phyloP scores from a whole-genome alignment of 345 rosid species.

The Theobroma cacao region DNA sequence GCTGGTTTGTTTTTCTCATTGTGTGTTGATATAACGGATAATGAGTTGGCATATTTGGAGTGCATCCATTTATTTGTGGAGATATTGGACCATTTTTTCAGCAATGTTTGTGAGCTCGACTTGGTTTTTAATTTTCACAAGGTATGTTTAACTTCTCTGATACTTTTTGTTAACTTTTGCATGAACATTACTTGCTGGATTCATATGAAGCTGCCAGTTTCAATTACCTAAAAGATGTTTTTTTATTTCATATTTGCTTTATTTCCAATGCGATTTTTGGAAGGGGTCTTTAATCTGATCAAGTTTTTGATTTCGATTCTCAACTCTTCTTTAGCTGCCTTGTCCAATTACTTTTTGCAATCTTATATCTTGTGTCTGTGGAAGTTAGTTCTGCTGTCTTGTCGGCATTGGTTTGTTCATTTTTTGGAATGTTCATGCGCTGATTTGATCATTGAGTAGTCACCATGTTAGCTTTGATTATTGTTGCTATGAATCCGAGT shows the following conservation, averaged over 20 bases:
- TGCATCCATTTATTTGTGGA: slow-evolving; percentile 95
- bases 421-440: neutral
- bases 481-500: neutral
- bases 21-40: slow-evolving; percentile 96
- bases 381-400: neutral
- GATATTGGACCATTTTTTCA: slow-evolving; percentile 97
- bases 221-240: no score
- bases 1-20: slow-evolving; percentile 92
- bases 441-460: neutral
- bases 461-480: neutral
- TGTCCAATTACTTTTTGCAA: neutral
- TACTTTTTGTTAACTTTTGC: neutral
- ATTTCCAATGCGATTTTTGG: neutral
- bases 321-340: neutral
- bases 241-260: neutral
- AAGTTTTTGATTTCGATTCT: neutral
- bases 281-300: neutral
- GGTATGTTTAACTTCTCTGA: slow-evolving; percentile 43
- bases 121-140: slow-evolving; percentile 95
- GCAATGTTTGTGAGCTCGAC: slow-evolving; percentile 98
- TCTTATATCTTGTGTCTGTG: neutral
- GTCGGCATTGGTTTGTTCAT: neutral
- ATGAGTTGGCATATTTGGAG: slow-evolving; percentile 91
- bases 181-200: neutral
- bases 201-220: neutral